These are phyloP conservation scores for Paracoccidioides lutzii DNA, from an alignment of 2,329 filamentous ascomycete species.

Conservation along the genomic window DNA sequence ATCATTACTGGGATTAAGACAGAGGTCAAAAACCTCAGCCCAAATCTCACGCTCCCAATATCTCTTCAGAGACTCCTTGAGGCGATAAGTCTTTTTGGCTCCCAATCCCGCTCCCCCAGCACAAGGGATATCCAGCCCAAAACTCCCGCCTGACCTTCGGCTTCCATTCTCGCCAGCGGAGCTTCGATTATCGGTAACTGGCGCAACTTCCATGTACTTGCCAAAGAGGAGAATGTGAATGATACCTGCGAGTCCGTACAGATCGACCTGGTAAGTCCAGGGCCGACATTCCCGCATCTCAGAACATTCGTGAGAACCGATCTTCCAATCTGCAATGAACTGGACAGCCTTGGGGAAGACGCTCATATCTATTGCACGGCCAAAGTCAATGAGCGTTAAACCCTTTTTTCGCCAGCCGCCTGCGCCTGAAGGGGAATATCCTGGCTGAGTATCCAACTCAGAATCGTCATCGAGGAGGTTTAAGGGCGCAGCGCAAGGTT, in stretches of 20 bases:
- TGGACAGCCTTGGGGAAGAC: slow-evolving; percentile 63
- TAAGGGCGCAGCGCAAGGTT: slow-evolving; percentile 25
- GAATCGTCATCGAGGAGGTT: slow-evolving; percentile 20
- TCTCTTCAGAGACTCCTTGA: slow-evolving; percentile 73
- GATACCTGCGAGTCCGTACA: slow-evolving; percentile 80
- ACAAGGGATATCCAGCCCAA: background rate
- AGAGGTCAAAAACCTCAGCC: slow-evolving; percentile 65
- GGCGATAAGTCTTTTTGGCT: slow-evolving; percentile 53
- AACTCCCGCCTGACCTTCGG: background rate
- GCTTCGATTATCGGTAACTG: slow-evolving; percentile 19
- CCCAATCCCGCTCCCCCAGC: slow-evolving; percentile 5
- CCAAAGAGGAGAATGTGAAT: slow-evolving; percentile 85
- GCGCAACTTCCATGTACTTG: slow-evolving; percentile 75
- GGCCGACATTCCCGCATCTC: slow-evolving; percentile 90
- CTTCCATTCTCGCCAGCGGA: slow-evolving; percentile 1
- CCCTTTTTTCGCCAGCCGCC: slow-evolving; percentile 72
- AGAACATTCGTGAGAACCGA: slow-evolving; percentile 71
- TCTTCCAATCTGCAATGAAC: slow-evolving; percentile 95
- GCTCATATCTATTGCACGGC: slow-evolving; percentile 84
- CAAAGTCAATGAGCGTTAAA: slow-evolving; percentile 83
- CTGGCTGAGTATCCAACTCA: slow-evolving; percentile 23
- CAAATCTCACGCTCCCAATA: slow-evolving; percentile 97
- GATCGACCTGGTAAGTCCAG: slow-evolving; percentile 97
- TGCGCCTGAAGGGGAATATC: slow-evolving; percentile 60
- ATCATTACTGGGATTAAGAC: slow-evolving; percentile 60